A percentile compares a stretch with the other conserved stretches of the same genome.
Conservation (phyloP, 83 land plant genomes). For the Picea abies region DNA sequence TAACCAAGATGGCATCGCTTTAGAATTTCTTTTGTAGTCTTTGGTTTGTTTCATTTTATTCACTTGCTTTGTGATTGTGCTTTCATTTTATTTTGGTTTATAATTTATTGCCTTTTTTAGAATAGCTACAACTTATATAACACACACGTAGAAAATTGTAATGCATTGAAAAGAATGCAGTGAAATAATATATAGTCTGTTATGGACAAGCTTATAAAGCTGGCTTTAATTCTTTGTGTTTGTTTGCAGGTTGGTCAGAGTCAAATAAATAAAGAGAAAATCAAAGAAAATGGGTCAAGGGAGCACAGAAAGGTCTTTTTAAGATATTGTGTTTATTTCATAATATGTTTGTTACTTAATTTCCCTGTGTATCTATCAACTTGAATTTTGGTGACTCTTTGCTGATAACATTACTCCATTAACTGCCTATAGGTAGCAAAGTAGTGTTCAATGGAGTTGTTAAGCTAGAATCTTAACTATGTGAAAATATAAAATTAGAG, state of each 20-base stretch:
- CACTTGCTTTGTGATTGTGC: neutral
- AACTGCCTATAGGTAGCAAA: neutral
- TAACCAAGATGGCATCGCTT: neutral
- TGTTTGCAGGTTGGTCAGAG: constrained; percentile 12
- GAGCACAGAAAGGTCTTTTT: constrained; percentile 49
- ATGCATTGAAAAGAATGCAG: neutral
- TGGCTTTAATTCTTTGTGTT: neutral
- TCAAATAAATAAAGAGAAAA: neutral
- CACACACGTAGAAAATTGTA: neutral
- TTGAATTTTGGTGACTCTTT: neutral
- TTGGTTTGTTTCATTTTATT: neutral
- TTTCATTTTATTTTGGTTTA: neutral
- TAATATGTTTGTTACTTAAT: neutral
- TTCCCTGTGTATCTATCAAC: neutral
- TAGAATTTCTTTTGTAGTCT: neutral
- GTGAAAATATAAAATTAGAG: neutral
- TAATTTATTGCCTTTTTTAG: neutral
- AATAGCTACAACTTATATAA: neutral
- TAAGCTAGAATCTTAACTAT: neutral
- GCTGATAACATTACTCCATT: neutral
- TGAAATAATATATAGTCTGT: neutral
- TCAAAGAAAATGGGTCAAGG: constrained; percentile 25
- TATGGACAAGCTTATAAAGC: neutral
- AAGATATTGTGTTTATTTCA: neutral
- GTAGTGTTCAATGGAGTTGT: neutral